Percentiles rank a stretch among this genome's conserved stretches.
Evolutionary conservation across 1,284 basidiomycete species (phyloP).

Genomic region (Microbotryum lychnidis-dioicae): DNA sequence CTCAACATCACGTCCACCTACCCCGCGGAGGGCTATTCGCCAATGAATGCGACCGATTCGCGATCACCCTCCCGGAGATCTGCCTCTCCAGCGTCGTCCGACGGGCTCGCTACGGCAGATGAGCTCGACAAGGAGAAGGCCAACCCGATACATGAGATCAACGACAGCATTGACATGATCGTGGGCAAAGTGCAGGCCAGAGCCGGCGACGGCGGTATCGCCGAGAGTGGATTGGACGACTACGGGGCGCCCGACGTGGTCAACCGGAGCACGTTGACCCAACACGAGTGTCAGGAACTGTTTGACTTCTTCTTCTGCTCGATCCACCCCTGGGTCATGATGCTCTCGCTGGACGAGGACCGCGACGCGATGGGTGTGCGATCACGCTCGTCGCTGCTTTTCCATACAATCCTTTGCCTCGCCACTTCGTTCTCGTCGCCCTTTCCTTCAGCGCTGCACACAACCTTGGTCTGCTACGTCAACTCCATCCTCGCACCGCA

Average conservation of each 20-base stretch:
- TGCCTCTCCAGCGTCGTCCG: conserved; percentile 8
- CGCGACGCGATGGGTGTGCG: conserved; percentile 25
- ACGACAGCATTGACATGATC: conserved; percentile 16
- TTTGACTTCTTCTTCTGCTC: conserved; percentile 31
- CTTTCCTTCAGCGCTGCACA: conserved; percentile 27
- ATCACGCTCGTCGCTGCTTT: conserved; percentile 15
- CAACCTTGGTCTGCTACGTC: conserved; percentile 26
- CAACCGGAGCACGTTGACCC: conserved; percentile 16
- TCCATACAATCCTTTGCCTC: conserved; percentile 30
- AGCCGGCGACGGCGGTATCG: background rate
- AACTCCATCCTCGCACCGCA: conserved; percentile 31
- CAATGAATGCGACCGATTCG: background rate
- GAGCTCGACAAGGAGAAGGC: conserved; percentile 12
- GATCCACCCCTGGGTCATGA: conserved; percentile 32
- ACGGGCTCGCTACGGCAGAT: conserved; percentile 4
- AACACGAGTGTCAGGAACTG: conserved; percentile 28
- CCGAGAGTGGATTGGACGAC: conserved; percentile 7
- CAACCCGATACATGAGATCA: conserved; percentile 27
- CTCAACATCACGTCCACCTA: conserved; percentile 9
- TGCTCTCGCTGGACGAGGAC: conserved; percentile 28
- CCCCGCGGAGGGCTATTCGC: background rate
- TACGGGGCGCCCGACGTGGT: conserved; percentile 28
- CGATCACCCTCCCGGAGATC: background rate
- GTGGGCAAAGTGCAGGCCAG: conserved; percentile 7
- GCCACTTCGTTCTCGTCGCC: conserved; percentile 29